phyloP scores from a whole-genome alignment of 176 grass and related monocot genomes.

The Oryza longistaminata region DNA sequence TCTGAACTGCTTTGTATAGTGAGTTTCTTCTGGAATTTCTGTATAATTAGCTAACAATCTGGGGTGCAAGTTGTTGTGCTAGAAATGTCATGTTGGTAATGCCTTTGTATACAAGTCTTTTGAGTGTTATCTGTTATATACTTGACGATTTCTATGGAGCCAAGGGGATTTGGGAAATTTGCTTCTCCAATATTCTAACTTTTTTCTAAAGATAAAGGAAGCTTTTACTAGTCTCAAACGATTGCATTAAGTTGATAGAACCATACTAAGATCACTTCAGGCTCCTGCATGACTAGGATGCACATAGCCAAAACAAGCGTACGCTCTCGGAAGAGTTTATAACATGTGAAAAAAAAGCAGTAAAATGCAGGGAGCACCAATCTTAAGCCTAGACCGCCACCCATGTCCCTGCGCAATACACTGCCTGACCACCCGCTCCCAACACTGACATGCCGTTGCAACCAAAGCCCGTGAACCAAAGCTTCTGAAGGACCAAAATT shows the following conservation, averaged over 20 bases:
- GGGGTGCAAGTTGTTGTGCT: neutral
- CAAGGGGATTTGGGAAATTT: neutral
- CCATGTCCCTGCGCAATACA: neutral
- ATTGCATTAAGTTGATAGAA: too few species aligned
- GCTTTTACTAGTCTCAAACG: too few species aligned
- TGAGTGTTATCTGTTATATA: too few species aligned
- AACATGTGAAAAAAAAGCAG: neutral
- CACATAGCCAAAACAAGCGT: too few species aligned
- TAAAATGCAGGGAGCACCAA: neutral
- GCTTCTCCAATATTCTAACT: neutral
- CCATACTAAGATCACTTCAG: too few species aligned
- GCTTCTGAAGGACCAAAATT: neutral
- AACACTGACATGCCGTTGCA: neutral
- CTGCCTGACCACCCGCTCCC: neutral
- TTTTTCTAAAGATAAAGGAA: too few species aligned
- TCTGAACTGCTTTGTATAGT: neutral
- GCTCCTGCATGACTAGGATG: too few species aligned
- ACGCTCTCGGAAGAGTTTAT: too few species aligned
- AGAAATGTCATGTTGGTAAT: neutral
- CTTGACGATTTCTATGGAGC: neutral
- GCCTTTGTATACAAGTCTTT: neutral
- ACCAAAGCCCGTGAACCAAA: neutral
- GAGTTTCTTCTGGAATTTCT: too few species aligned
- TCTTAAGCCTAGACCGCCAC: neutral
- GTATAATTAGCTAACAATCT: neutral